phyloP scores from a whole-genome alignment of 345 rosid genomes.

The Cardiospermum halicacabum region DNA sequence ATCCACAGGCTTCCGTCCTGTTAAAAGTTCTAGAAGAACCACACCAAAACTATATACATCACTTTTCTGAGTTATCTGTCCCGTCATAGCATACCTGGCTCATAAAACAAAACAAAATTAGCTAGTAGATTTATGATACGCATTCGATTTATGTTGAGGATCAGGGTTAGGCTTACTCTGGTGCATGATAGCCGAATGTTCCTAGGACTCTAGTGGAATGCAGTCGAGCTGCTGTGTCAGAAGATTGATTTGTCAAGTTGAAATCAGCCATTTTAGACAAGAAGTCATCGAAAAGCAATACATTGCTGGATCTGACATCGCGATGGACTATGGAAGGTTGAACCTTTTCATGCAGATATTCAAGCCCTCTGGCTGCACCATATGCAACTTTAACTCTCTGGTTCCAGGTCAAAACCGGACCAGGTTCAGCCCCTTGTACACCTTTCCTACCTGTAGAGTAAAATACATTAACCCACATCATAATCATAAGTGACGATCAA shows the following conservation, averaged over 20 bases:
- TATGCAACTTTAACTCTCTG: conserved; percentile 86
- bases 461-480: not conserved
- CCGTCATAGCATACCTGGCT: conserved; percentile 99
- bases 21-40: conserved; percentile 88
- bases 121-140: too few relatives aligned
- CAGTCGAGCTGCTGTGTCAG: conserved; percentile 87
- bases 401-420: conserved; percentile 83
- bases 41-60: conserved; percentile 99
- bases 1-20: conserved; percentile 97
- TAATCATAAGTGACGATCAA: too few relatives aligned
- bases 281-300: conserved; percentile 78
- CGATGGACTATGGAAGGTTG: conserved; percentile 93
- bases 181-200: conserved; percentile 99
- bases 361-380: conserved; percentile 93
- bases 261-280: conserved; percentile 85
- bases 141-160: too few relatives aligned
- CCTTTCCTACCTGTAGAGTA: conserved; percentile 77
- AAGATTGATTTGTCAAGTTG: conserved; percentile 77
- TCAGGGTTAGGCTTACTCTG: conserved; percentile 50
- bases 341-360: conserved; percentile 87
- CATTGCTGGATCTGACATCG: conserved; percentile 95
- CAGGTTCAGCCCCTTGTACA: conserved; percentile 93
- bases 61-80: conserved; percentile 94
- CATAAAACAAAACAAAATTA: conserved; percentile 5
- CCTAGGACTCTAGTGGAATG: conserved; percentile 97